These are phyloP conservation scores for Fennellomyces sp. DNA, from an alignment of 371 early-diverging fungal species.

Conservation along the genomic window DNA sequence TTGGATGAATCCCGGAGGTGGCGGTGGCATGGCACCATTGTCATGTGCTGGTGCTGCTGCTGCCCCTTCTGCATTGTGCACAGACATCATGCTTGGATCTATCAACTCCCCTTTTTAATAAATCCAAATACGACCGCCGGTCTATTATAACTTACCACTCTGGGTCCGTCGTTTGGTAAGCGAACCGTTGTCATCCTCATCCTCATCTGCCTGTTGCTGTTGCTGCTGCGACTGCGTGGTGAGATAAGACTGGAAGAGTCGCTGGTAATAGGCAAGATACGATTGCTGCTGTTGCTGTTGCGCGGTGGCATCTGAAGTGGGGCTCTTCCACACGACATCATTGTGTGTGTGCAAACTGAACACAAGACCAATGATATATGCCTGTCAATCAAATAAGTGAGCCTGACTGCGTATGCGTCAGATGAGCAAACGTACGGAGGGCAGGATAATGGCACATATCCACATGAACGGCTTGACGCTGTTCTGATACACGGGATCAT, in stretches of 20 bases:
- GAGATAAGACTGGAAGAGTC: slow-evolving; percentile 17
- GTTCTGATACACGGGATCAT: slow-evolving; percentile 81
- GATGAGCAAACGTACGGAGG: slow-evolving; percentile 46
- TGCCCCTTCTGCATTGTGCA: slow-evolving; percentile 1
- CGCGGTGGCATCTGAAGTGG: slow-evolving; percentile 27
- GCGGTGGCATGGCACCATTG: too few species aligned
- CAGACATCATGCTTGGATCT: slow-evolving; percentile 1
- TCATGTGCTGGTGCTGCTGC: neutral
- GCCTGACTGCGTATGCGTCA: neutral
- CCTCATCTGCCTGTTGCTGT: neutral
- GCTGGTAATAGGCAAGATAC: slow-evolving; percentile 17
- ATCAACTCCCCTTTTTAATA: neutral
- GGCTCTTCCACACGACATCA: slow-evolving; percentile 80
- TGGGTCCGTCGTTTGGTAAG: neutral
- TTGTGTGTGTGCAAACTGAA: slow-evolving; percentile 94
- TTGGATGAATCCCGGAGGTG: slow-evolving; percentile 39
- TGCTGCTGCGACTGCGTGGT: slow-evolving; percentile 27
- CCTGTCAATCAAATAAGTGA: slow-evolving; percentile 22
- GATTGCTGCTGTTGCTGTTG: slow-evolving; percentile 1
- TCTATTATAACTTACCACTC: neutral
- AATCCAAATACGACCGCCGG: too few species aligned
- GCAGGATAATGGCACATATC: slow-evolving; percentile 84
- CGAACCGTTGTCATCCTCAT: neutral
- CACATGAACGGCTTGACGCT: slow-evolving; percentile 87
- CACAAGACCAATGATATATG: slow-evolving; percentile 90